Percentiles rank a stretch among this genome's conserved stretches.
phyloP scores from a whole-genome alignment of 2,329 filamentous ascomycete species.

The Phyllosticta paracitricarpa region DNA sequence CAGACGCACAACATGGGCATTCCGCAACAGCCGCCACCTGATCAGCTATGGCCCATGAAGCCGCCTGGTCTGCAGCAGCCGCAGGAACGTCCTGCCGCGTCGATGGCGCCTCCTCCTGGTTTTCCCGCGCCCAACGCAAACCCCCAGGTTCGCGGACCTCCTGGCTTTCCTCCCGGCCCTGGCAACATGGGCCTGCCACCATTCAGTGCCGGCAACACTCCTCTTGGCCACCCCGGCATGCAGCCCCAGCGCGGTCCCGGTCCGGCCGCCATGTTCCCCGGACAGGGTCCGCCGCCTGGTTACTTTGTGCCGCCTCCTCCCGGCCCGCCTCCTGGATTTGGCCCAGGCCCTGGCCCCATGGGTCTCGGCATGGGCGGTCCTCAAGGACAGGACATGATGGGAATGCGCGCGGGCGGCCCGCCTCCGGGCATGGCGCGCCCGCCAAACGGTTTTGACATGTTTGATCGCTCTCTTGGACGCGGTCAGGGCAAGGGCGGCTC shows the following conservation, averaged over 20 bases:
- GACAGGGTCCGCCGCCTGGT: constrained; percentile 2
- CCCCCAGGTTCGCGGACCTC: neutral
- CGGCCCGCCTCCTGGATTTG: constrained; percentile 5
- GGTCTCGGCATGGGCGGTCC: neutral
- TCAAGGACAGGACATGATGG: constrained; percentile 4
- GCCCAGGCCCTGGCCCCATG: constrained; percentile 3
- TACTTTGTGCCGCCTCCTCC: constrained; percentile 3
- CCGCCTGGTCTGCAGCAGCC: constrained; percentile 2
- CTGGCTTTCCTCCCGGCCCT: constrained; percentile 1
- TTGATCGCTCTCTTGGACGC: neutral
- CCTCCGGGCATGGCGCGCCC: constrained; percentile 2
- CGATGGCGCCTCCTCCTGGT: constrained; percentile 6
- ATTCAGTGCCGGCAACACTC: constrained; percentile 28
- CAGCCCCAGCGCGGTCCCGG: constrained; percentile 20
- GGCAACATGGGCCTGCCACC: neutral
- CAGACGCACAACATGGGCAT: constrained; percentile 33
- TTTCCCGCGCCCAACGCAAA: constrained; percentile 2
- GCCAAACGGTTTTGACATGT: neutral
- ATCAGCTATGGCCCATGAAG: constrained; percentile 14
- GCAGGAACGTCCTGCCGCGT: constrained; percentile 6
- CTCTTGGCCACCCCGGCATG: constrained; percentile 28
- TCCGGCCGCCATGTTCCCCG: constrained; percentile 5
- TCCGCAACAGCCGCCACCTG: constrained; percentile 28
- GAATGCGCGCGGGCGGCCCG: constrained; percentile 4
- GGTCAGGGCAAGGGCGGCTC: too few relatives aligned